Conservation (phyloP, 2,329 filamentous ascomycete genomes). For the Diaporthe helianthi region DNA sequence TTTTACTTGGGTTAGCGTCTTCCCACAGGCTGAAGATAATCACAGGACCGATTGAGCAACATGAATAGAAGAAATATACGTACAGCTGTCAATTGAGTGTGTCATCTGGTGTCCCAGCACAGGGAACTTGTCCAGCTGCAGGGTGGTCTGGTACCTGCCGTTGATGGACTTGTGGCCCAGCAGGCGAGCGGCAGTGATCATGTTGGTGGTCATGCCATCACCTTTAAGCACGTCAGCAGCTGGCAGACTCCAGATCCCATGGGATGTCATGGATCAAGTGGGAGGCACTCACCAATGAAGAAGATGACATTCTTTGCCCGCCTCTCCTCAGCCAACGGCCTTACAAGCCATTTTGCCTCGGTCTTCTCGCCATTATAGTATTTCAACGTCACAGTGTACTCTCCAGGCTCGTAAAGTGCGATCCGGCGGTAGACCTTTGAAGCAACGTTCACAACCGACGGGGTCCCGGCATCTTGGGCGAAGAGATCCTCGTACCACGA, state of each 20-base stretch:
- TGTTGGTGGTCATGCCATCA: slow-evolving; percentile 75
- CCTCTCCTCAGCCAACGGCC: slow-evolving; percentile 71
- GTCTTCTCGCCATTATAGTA: slow-evolving; percentile 79
- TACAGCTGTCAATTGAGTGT: slow-evolving; percentile 19
- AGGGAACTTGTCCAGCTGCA: slow-evolving; percentile 84
- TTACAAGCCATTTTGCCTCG: slow-evolving; percentile 77
- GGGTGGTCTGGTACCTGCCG: slow-evolving; percentile 78
- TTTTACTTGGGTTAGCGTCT: slow-evolving; percentile 47
- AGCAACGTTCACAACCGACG: slow-evolving; percentile 80
- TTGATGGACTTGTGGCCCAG: slow-evolving; percentile 85
- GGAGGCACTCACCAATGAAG: slow-evolving; percentile 72
- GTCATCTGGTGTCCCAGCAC: slow-evolving; percentile 84
- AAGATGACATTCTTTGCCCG: slow-evolving; percentile 86
- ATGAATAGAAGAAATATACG: not conserved
- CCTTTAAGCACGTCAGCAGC: slow-evolving; percentile 33
- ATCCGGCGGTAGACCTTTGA: slow-evolving; percentile 80
- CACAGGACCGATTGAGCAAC: not conserved
- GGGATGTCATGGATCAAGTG: not conserved
- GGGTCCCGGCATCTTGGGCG: slow-evolving; percentile 72
- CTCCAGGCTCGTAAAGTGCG: slow-evolving; percentile 78
- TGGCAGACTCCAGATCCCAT: too few species aligned
- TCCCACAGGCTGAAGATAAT: too few species aligned
- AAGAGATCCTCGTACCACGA: slow-evolving; percentile 87
- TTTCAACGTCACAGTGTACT: slow-evolving; percentile 76
- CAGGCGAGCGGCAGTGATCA: slow-evolving; percentile 81